Evolutionary conservation across 2,329 filamentous ascomycete genomes (phyloP).

Genomic region (Colletotrichum destructivum): DNA sequence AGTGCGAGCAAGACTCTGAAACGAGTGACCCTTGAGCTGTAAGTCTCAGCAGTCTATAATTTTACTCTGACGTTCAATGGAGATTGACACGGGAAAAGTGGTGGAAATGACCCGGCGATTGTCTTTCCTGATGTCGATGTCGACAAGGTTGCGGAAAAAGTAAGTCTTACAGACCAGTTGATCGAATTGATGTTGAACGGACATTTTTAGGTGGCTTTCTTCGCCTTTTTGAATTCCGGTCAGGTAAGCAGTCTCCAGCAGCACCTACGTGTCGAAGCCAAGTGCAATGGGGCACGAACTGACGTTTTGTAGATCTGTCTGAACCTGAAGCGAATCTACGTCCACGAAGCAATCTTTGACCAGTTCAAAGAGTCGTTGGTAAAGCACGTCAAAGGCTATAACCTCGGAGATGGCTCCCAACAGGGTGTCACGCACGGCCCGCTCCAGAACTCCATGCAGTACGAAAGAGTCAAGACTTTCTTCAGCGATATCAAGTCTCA

Average conservation of each 20-base stretch:
- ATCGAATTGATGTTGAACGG: not conserved
- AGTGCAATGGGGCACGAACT: not conserved
- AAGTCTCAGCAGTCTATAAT: conserved; percentile 26
- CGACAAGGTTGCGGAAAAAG: conserved; percentile 50
- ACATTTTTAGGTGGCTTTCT: conserved; percentile 16
- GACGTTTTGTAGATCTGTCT: conserved; percentile 19
- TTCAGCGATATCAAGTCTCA: conserved; percentile 35
- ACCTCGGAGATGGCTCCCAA: conserved; percentile 61
- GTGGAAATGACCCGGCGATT: conserved; percentile 74
- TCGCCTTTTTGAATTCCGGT: conserved; percentile 21
- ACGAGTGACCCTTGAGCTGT: conserved; percentile 72
- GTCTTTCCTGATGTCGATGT: conserved; percentile 71
- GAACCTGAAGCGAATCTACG: conserved; percentile 47
- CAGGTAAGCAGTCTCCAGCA: not conserved
- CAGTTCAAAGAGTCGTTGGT: conserved; percentile 22
- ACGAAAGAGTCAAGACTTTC: conserved; percentile 32
- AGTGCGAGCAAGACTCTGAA: conserved; percentile 70
- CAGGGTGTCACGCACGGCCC: conserved; percentile 62
- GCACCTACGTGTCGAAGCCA: not conserved
- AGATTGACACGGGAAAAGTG: conserved; percentile 45
- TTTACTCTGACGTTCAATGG: rapidly evolving
- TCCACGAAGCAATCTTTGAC: conserved; percentile 31
- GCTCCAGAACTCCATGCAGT: conserved; percentile 77
- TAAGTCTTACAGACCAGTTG: conserved; percentile 29
- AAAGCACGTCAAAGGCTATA: conserved; percentile 48